Base-by-base conservation (phyloP, 2,329 filamentous ascomycete genomes). In the Hawksworthiomyces lignivorus region DNA sequence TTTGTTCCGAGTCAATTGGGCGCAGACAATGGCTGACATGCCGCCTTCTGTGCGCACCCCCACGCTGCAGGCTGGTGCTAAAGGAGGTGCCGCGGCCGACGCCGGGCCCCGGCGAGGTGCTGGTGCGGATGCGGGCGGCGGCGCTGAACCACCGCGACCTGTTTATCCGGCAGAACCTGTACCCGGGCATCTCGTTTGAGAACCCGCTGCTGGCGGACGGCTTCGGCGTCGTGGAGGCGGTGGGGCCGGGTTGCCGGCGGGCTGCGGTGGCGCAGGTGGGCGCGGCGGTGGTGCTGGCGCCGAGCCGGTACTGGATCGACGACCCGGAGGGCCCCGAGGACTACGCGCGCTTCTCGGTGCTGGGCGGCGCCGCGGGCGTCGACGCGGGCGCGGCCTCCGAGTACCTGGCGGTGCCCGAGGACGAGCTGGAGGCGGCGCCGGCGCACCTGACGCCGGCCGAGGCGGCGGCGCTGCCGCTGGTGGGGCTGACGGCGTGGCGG, bases 101-200 rank as follows among this genome's bases (percentile, higher is more conserved):
- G 2, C 82, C 82, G 0, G 73, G 76, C 20, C 73, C 75, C 14
- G 70, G 70, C 48, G 74, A 96, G 60, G 69, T 95, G 50, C 70
- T 94, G 7, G 68, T 97, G 48, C 79, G 77, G 55, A 69, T 97
- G 56, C 74, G 76, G 27, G 85, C 88, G 39, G 85, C 82, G 1
- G 84, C 90, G 12, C 79, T 97, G 38, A 97, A 97, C 69, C 92
- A 97, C 68, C 84, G 89, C 54, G 92, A 97, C 62, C 78, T 94
- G 52, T 97, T 96, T 68, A 84, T 94, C 63, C 85, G 90, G 41
- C 88, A 92, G 62, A 83, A 89, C 57, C 78, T 94, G 30, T 97
- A 97, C 68, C 90, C 90, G 0, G 83, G 77, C 52, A 83, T 87
- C 40, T 82, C 84, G 11, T 94, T 94, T 61, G 73, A 76, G 46